Base-by-base conservation (phyloP, 1,139 yeast genomes). In the Neolecta irregularis region DNA sequence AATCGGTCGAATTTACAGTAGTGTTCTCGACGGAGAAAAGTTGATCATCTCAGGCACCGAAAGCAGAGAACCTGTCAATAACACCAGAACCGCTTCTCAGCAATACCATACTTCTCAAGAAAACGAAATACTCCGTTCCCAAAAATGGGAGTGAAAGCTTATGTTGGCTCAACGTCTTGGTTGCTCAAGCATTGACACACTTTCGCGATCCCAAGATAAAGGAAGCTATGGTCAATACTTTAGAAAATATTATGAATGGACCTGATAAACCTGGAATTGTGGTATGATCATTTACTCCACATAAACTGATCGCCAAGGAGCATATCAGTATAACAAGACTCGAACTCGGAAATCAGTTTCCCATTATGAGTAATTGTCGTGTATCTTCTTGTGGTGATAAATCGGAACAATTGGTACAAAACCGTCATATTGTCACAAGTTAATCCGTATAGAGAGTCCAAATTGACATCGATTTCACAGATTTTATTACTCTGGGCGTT, bases 81-180 rank as follows among this genome's bases (percentile, higher is more conserved):
- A n/a, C n/a, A n/a, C n/a, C n/a, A n/a, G n/a, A n/a, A n/a, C n/a
- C n/a, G n/a, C n/a, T n/a, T n/a, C n/a, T n/a, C n/a, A n/a, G n/a
- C n/a, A n/a, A n/a, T n/a, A n/a, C n/a, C n/a, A n/a, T n/a, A n/a
- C n/a, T n/a, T n/a, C n/a, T n/a, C n/a, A n/a, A n/a, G n/a, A n/a
- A n/a, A n/a, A n/a, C n/a, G n/a, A n/a, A n/a, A n/a, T n/a, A n/a
- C n/a, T n/a, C n/a, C n/a, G n/a, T n/a, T n/a, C n/a, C n/a, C n/a
- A n/a, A n/a, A n/a, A n/a, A n/a, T n/a, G n/a, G n/a, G n/a, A n/a
- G n/a, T n/a, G 99, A 88, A 58, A 76, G 94, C 0, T 60, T 88
- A 38, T 98, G 88, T 54, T 88, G 99, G 98, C 81, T 88, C 53
- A 88, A 88, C 48, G 96, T 88, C 1, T 61, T 88, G 33, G 68